Evolutionary conservation across 345 rosid species (phyloP).

Genomic region (Odontarrhena argentea): DNA sequence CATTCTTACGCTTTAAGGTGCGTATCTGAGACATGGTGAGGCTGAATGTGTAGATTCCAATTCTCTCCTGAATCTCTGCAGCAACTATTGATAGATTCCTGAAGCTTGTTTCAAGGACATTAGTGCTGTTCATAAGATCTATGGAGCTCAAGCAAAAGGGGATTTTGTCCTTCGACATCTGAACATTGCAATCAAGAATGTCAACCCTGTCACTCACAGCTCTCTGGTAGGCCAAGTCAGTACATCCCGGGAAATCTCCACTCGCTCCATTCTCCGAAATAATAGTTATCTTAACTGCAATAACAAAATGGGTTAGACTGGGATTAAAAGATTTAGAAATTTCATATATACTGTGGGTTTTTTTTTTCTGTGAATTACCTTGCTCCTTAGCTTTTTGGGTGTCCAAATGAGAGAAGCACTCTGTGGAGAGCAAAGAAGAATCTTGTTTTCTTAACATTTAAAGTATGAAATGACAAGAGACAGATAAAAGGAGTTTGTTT

Average conservation of each 20-base stretch:
- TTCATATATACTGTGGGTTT: conserved; percentile 1
- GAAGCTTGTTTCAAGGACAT: conserved; percentile 38
- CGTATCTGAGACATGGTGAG: conserved; percentile 49
- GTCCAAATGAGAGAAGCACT: conserved; percentile 39
- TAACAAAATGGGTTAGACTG: conserved; percentile 11
- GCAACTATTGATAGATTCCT: conserved; percentile 25
- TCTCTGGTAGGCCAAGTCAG: conserved; percentile 44
- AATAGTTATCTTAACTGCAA: conserved; percentile 39
- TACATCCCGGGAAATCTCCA: conserved; percentile 46
- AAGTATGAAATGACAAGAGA: conserved; percentile 9
- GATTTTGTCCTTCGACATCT: conserved; percentile 43
- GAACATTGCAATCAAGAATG: conserved; percentile 48
- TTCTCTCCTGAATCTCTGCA: conserved; percentile 37
- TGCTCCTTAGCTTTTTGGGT: conserved; percentile 7
- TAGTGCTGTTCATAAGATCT: conserved; percentile 45
- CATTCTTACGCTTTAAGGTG: conserved; percentile 47
- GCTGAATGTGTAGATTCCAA: conserved; percentile 47
- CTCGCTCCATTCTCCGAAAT: conserved; percentile 46
- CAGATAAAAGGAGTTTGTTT: neutral
- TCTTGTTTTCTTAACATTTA: conserved; percentile 10
- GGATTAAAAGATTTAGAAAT: neutral
- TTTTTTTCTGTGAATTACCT: conserved; percentile 27
- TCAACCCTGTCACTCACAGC: conserved; percentile 43
- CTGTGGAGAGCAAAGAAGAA: conserved; percentile 36
- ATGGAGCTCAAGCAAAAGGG: conserved; percentile 53